A percentile compares a stretch with the other conserved stretches of the same genome.
Evolutionary conservation across 148 eudicot species (phyloP).

Genomic region (Dianthus caryophyllus): DNA sequence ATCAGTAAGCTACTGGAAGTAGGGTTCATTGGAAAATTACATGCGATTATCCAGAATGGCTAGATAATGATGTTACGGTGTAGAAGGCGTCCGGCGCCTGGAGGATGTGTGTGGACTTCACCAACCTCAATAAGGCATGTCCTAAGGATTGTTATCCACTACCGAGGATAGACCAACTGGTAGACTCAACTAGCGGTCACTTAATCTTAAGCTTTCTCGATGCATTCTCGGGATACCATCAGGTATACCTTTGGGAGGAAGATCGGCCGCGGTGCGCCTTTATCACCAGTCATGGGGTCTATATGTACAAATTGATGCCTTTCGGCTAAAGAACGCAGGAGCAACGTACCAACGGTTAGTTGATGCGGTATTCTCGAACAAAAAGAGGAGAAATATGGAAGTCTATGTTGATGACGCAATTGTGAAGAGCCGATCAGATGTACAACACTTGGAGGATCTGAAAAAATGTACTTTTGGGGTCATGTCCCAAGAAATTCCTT

Average conservation of each 20-base stretch:
- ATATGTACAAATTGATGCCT: background rate
- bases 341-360: background rate
- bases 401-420: background rate
- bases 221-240: no score
- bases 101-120: no score
- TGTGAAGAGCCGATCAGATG: background rate
- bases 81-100: no score
- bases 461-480: background rate
- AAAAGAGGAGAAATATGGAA: background rate
- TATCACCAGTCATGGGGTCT: background rate
- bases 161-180: background rate
- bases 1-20: no score
- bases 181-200: background rate
- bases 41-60: no score
- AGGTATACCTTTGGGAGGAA: no score
- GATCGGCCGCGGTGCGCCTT: background rate
- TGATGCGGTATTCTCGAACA: background rate
- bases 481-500: background rate
- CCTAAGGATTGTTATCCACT: background rate
- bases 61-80: no score
- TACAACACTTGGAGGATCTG: background rate
- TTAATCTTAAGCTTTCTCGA: background rate
- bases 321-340: background rate
- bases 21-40: no score
- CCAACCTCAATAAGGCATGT: no score